Evolutionary conservation across 495 filamentous ascomycete genomes (phyloP).

Genomic region (Monascus purpureus): DNA sequence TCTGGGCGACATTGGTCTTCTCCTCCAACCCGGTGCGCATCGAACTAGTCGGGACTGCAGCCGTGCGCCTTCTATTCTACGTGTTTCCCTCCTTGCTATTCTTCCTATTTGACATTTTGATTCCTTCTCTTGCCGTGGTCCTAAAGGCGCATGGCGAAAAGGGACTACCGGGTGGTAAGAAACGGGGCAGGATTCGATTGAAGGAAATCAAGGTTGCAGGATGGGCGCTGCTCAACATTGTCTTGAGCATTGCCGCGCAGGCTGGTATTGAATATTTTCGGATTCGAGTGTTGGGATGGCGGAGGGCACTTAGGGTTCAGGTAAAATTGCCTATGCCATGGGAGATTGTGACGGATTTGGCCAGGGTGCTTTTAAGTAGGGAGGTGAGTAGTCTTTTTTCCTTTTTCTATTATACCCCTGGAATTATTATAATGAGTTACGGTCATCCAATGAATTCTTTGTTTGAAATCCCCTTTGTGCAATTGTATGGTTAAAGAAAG

Average conservation of each 20-base stretch:
- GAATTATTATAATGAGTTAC: too few species aligned
- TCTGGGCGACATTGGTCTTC: constrained; percentile 73
- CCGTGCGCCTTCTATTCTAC: constrained; percentile 58
- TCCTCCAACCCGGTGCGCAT: constrained; percentile 63
- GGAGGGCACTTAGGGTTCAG: constrained; percentile 44
- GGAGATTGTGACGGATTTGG: constrained; percentile 38
- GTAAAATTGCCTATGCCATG: constrained; percentile 49
- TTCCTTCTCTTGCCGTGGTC: constrained; percentile 49
- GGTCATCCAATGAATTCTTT: too few species aligned
- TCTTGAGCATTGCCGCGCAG: constrained; percentile 42
- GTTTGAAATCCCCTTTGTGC: too few species aligned
- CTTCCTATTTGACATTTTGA: constrained; percentile 54
- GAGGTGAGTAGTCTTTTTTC: constrained; percentile 30
- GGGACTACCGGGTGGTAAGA: constrained; percentile 47
- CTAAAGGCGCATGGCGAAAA: constrained; percentile 56
- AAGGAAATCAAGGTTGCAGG: constrained; percentile 27
- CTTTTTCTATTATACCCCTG: too few species aligned
- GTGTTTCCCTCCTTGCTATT: constrained; percentile 59
- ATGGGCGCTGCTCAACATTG: constrained; percentile 53
- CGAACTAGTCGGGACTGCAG: constrained; percentile 55
- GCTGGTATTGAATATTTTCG: constrained; percentile 41
- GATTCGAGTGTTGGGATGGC: constrained; percentile 31
- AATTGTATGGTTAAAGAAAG: too few species aligned
- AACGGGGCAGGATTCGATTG: constrained; percentile 17
- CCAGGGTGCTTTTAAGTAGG: constrained; percentile 34